Evolutionary conservation across 1,139 yeast species (phyloP).

Genomic region (Yamadazyma buinensis): DNA sequence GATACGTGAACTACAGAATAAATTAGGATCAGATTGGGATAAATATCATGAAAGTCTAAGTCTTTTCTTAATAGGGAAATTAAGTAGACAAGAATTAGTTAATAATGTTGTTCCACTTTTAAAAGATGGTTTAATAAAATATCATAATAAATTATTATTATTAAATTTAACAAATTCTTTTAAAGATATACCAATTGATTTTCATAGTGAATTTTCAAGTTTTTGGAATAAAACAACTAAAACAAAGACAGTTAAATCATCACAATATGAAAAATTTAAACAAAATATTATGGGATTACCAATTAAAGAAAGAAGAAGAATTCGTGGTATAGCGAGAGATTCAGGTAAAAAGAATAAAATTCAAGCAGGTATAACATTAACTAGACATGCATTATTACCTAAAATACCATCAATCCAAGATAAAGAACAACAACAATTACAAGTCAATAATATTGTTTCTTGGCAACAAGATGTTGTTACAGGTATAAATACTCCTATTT

Average conservation of each 20-base stretch:
- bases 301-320: slow-evolving; percentile 76
- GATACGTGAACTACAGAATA: slow-evolving; percentile 68
- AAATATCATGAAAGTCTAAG: slow-evolving; percentile 78
- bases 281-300: slow-evolving; percentile 87
- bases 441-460: slow-evolving; percentile 58
- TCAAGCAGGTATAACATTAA: slow-evolving; percentile 72
- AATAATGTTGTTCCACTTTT: slow-evolving; percentile 52
- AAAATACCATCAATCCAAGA: slow-evolving; percentile 79
- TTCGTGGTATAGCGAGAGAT: slow-evolving; percentile 79
- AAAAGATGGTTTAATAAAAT: slow-evolving; percentile 43
- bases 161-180: slow-evolving; percentile 83
- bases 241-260: slow-evolving; percentile 46
- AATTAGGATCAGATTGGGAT: slow-evolving; percentile 80
- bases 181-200: slow-evolving; percentile 56
- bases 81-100: slow-evolving; percentile 73
- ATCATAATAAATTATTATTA: slow-evolving; percentile 80
- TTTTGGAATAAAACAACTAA: slow-evolving; percentile 49
- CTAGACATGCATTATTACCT: slow-evolving; percentile 83
- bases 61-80: slow-evolving; percentile 70
- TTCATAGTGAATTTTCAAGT: slow-evolving; percentile 50
- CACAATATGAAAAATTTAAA: slow-evolving; percentile 77
- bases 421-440: slow-evolving; percentile 47
- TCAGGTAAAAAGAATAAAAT: slow-evolving; percentile 75
- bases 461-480: slow-evolving; percentile 94
- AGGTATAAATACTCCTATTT: slow-evolving; percentile 81